These are phyloP conservation scores for Tolypocladium ophioglossoides DNA, from an alignment of 2,329 filamentous ascomycete species.

Conservation along the genomic window DNA sequence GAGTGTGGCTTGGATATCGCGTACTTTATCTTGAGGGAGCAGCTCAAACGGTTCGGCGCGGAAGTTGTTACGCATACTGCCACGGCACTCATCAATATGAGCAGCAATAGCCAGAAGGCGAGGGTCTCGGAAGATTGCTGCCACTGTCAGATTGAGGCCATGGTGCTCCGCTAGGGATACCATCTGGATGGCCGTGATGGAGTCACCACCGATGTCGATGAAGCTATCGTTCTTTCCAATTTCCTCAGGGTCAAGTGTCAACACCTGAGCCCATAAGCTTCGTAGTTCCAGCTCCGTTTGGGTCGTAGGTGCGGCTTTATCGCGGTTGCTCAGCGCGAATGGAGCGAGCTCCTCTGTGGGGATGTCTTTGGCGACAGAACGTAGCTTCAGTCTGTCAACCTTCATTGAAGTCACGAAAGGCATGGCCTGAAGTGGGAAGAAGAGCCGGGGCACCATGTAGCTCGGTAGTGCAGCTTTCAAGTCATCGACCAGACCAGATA, in stretches of 20 bases:
- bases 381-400: constrained; percentile 1
- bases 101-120: neutral
- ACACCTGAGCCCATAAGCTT: neutral
- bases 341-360: neutral
- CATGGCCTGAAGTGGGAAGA: constrained; percentile 2
- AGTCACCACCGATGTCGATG: neutral
- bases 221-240: neutral
- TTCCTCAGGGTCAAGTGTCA: neutral
- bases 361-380: neutral
- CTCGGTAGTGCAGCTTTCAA: neutral
- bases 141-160: neutral
- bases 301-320: neutral
- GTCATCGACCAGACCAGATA: neutral
- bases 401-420: constrained; percentile 6
- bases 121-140: neutral
- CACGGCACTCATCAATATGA: neutral
- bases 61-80: neutral
- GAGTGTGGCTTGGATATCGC: neutral
- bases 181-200: neutral
- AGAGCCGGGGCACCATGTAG: constrained; percentile 7
- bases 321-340: neutral
- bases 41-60: neutral
- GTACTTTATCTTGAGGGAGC: neutral
- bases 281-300: neutral
- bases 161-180: neutral